phyloP scores from a whole-genome alignment of 1,139 yeast genomes.

The Kodamaea sp. region DNA sequence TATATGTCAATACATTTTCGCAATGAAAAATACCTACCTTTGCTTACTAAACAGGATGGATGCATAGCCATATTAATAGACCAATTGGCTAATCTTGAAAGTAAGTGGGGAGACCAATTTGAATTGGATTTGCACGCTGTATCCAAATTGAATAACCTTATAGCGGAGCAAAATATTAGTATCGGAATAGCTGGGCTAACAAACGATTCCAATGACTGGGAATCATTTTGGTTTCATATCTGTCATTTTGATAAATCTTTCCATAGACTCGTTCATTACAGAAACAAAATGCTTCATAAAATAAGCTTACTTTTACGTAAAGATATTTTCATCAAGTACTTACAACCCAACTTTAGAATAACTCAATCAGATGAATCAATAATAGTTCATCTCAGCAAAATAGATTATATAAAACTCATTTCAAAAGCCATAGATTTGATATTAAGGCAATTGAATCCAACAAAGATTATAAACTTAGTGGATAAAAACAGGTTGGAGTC shows the following conservation, averaged over 20 bases:
- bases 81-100: too few relatives aligned
- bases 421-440: constrained; percentile 3
- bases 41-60: too few relatives aligned
- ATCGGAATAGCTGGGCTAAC: constrained; percentile 5
- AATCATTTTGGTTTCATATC: constrained; percentile 25
- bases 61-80: too few relatives aligned
- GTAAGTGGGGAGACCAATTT: too few relatives aligned
- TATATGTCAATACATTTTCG: too few relatives aligned
- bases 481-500: constrained; percentile 1
- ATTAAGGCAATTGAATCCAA: constrained; percentile 1
- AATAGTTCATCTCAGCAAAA: not conserved
- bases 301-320: constrained; percentile 12
- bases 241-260: constrained; percentile 23
- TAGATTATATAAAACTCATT: constrained; percentile 4
- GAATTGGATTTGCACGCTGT: too few relatives aligned
- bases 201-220: constrained; percentile 12
- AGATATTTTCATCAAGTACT: constrained; percentile 11
- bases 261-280: constrained; percentile 13
- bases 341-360: constrained; percentile 4
- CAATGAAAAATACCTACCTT: too few relatives aligned
- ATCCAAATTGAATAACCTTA: constrained; percentile 4
- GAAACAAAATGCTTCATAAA: constrained; percentile 12
- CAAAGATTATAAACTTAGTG: constrained; percentile 1
- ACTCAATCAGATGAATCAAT: not conserved
- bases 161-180: constrained; percentile 10